Evolutionary conservation across 2,329 filamentous ascomycete species (phyloP).

Genomic region (Fusarium sp.): DNA sequence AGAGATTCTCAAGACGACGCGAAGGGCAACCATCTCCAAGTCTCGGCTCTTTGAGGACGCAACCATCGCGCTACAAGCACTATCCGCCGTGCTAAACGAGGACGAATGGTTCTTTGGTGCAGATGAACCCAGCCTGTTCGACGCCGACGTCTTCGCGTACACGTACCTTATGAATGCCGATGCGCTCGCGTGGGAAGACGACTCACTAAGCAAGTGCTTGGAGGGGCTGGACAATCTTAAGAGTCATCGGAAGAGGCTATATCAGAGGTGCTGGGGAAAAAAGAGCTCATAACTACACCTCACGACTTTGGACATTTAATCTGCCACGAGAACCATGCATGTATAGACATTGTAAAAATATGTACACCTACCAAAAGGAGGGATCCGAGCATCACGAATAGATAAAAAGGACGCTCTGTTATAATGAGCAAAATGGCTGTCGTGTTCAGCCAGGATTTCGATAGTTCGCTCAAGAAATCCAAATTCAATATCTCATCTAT

Average conservation of each 20-base stretch:
- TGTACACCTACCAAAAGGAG: conserved; percentile 21
- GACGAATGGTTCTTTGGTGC: conserved; percentile 63
- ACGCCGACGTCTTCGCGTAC: conserved; percentile 91
- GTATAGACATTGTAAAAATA: conserved; percentile 26
- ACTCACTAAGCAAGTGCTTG: conserved; percentile 68
- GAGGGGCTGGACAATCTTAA: conserved; percentile 71
- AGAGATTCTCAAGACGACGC: conserved; percentile 75
- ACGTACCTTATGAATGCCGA: conserved; percentile 82
- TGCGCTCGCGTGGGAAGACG: conserved; percentile 72
- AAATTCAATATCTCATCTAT: conserved; percentile 34
- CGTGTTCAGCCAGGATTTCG: not conserved
- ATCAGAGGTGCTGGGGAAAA: conserved; percentile 46
- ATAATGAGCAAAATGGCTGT: not conserved
- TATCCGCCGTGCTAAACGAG: conserved; percentile 56
- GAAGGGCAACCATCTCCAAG: conserved; percentile 51
- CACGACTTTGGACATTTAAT: not conserved
- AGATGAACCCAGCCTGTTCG: conserved; percentile 77
- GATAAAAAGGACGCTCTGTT: not conserved
- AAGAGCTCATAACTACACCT: conserved; percentile 1
- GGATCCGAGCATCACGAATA: conserved; percentile 2
- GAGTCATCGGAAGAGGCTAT: conserved; percentile 53
- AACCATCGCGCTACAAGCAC: conserved; percentile 58
- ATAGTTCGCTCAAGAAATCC: not conserved
- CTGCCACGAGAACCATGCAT: not conserved
- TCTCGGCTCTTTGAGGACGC: conserved; percentile 58